Conservation (phyloP, 1,284 basidiomycete species). For the Trametes hirsuta region DNA sequence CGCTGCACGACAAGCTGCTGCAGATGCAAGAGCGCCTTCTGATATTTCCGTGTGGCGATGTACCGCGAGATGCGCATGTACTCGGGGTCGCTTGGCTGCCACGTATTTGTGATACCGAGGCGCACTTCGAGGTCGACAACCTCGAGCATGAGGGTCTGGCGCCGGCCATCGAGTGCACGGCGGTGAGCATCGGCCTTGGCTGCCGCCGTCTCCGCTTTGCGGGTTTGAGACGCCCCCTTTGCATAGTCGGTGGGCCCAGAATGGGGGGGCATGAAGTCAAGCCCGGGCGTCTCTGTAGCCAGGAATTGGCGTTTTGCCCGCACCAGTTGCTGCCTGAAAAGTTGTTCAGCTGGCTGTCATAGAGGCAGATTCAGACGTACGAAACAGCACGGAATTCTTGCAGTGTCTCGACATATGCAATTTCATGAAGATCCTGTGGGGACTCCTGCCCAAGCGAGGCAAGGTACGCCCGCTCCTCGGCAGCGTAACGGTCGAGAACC, state of each 20-base stretch:
- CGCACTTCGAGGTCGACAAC: constrained; percentile 24
- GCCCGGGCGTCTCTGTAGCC: not conserved
- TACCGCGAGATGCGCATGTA: constrained; percentile 22
- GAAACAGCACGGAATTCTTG: constrained; percentile 1
- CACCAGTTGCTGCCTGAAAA: not conserved
- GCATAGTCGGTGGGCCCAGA: constrained; percentile 1
- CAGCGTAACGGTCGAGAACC: not conserved
- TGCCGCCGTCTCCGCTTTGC: constrained; percentile 6
- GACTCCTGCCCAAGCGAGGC: constrained; percentile 16
- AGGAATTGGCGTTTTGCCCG: not conserved
- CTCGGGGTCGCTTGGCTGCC: constrained; percentile 22
- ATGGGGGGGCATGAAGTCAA: not conserved
- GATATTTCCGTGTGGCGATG: constrained; percentile 25
- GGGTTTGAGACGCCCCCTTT: no score
- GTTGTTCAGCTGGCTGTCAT: not conserved
- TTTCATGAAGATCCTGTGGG: constrained; percentile 19
- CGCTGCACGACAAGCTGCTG: constrained; percentile 33
- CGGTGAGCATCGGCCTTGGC: constrained; percentile 13
- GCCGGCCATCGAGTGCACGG: not conserved
- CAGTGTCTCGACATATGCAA: constrained; percentile 26
- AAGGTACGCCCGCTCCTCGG: constrained; percentile 11
- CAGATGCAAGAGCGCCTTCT: constrained; percentile 30
- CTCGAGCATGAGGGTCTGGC: constrained; percentile 5
- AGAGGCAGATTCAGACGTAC: not conserved
- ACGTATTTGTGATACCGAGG: constrained; percentile 26